These are phyloP conservation scores for Aegilops speltoides DNA, from an alignment of 176 grass and related monocot species.

Conservation along the genomic window DNA sequence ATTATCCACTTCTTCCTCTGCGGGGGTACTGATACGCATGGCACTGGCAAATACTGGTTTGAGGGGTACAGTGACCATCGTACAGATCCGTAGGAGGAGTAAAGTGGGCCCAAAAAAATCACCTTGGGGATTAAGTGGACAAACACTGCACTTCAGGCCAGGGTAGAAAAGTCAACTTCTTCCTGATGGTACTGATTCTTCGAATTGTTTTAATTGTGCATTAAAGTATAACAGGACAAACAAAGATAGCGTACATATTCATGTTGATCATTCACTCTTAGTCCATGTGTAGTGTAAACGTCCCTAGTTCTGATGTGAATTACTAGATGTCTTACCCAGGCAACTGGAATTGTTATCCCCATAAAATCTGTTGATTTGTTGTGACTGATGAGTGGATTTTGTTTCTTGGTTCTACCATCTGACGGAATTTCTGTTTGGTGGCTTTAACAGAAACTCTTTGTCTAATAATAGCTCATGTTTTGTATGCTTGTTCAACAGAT, in stretches of 20 bases:
- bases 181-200: too few relatives aligned
- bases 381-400: neutral
- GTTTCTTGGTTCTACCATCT: neutral
- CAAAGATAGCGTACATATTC: neutral
- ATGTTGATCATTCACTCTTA: neutral
- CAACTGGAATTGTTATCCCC: neutral
- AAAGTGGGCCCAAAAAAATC: too few relatives aligned
- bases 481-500: neutral
- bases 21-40: too few relatives aligned
- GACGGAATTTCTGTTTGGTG: neutral
- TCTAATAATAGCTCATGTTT: neutral
- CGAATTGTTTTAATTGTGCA: neutral
- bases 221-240: neutral
- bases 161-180: too few relatives aligned
- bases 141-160: too few relatives aligned
- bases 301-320: neutral
- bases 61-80: too few relatives aligned
- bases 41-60: too few relatives aligned
- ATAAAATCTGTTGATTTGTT: neutral
- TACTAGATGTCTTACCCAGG: neutral
- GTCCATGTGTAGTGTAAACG: neutral
- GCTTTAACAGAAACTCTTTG: neutral
- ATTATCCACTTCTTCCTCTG: too few relatives aligned
- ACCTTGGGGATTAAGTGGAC: too few relatives aligned
- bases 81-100: too few relatives aligned